Evolutionary conservation across 2,329 filamentous ascomycete species (phyloP), one percentile per base, ranked within the genome.

Genomic region (Xylariaceae sp.): DNA sequence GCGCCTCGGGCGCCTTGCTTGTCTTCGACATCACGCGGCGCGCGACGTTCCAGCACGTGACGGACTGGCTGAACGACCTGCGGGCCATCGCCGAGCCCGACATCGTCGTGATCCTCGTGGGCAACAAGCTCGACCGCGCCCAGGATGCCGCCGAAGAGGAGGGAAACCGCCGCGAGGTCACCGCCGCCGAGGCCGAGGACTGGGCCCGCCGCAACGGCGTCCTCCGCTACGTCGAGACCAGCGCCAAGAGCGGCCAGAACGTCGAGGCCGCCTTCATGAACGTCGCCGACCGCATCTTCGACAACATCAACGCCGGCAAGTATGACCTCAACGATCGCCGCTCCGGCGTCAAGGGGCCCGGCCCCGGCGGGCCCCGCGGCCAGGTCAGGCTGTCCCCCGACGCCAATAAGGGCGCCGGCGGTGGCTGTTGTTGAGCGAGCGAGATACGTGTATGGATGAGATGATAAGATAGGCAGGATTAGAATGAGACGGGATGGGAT

Each of bases 271-370:
- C 95, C 1, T 99, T 99, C 69, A 83, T 96, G 70, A 87, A 95
- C 69, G 93, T 98, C 14, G 92, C 95, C 19, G 92, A 97, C 79
- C 83, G 93, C 73, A 98, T 99, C 78, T 96, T 96, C 71, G 87
- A 93, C 72, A 98, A 98, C 69, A 97, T 99, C 60, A 91, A 97
- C 78, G 91, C 91, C 1, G 95, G 95, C 10, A 91, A 87, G 71
- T 98, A 98, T 72, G 93, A 99, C 75, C 78, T 98, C 65, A 96
- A 96, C 71, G 93, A 98, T 74, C 83, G 93, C 69, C 84, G 93
- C 70, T 93, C 89, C 59, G 95, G 95, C 21, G 93, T 99, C 59
- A 98, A 97, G 75, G 87, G 88, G 51, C 74, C 87, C 63, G 74
- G 82, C 61, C 71, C 86, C 65, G 72, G 80, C 65, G 72, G 77